A percentile compares a stretch with the other conserved stretches of the same genome.
These are phyloP conservation scores for Solanum sitiens DNA, from an alignment of 257 asterid species.

Conservation along the genomic window DNA sequence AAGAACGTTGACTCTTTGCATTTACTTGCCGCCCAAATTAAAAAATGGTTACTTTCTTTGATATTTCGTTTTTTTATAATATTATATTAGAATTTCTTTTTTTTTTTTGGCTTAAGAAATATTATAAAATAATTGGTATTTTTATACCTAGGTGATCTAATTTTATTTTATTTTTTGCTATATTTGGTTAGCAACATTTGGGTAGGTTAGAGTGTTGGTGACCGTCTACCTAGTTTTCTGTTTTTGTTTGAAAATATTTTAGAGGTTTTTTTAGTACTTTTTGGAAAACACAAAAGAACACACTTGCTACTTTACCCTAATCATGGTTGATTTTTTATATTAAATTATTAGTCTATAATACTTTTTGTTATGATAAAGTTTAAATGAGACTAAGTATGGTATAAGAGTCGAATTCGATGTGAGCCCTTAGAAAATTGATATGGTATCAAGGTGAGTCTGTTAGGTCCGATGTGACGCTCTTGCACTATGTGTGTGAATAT, in stretches of 20 bases:
- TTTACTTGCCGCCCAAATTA: constrained; percentile 32
- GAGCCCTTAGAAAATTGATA: not conserved
- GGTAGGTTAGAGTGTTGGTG: constrained; percentile 23
- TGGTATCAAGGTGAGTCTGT: not conserved
- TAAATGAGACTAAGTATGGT: not conserved
- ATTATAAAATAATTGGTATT: not conserved
- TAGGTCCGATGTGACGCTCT: not conserved
- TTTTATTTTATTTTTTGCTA: not conserved
- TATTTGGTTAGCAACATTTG: not conserved
- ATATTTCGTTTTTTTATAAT: not conserved
- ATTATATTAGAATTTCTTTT: not conserved
- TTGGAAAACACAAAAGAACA: not conserved
- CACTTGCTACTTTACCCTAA: not conserved
- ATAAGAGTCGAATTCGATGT: not conserved
- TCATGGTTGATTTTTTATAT: not conserved
- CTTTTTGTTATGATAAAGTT: not conserved
- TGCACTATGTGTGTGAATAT: too few relatives aligned
- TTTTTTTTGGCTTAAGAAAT: not conserved
- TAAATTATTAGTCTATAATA: not conserved
- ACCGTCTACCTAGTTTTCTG: constrained; percentile 6
- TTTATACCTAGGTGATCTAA: not conserved
- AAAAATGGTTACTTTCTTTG: not conserved
- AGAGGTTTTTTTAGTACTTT: not conserved
- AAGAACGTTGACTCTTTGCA: constrained; percentile 12
- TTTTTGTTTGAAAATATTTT: not conserved